These are phyloP conservation scores for Beauveria pseudobassiana DNA, from an alignment of 2,329 filamentous ascomycete genomes.

Conservation along the genomic window DNA sequence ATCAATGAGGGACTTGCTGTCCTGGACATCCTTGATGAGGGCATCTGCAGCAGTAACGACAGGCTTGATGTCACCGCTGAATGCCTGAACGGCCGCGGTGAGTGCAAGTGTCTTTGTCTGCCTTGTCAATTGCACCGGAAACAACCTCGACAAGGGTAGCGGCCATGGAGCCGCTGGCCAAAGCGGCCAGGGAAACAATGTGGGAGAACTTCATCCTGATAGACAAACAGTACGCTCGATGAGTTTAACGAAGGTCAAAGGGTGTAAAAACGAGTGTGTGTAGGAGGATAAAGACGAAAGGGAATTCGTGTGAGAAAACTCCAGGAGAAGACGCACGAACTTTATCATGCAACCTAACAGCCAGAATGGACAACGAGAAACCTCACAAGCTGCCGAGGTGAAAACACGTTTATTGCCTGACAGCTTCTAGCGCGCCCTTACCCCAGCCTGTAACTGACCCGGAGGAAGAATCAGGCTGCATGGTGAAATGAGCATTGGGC, in stretches of 20 bases:
- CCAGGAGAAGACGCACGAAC: too few species aligned
- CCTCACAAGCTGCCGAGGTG: conserved; percentile 9
- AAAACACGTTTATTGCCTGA: background rate
- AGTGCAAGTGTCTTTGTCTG: background rate
- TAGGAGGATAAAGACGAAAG: background rate
- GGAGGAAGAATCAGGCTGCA: background rate
- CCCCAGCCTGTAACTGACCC: background rate
- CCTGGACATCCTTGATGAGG: background rate
- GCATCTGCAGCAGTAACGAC: background rate
- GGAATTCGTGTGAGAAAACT: background rate
- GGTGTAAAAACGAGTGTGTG: background rate
- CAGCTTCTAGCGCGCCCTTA: background rate
- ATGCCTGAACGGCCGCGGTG: background rate
- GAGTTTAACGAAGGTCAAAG: background rate
- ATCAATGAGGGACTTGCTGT: background rate
- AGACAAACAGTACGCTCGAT: too few species aligned
- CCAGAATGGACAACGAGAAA: background rate
- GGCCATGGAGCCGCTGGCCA: background rate
- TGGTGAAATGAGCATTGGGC: background rate
- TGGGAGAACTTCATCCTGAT: conserved; percentile 1
- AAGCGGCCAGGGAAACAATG: background rate
- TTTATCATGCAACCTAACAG: too few species aligned
- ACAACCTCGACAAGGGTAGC: background rate
- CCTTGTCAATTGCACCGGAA: background rate
- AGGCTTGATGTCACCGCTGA: background rate